Percentiles rank a stretch among this genome's conserved stretches.
phyloP scores from a whole-genome alignment of 768 basidiomycete species.

The Polyporus arcularius region DNA sequence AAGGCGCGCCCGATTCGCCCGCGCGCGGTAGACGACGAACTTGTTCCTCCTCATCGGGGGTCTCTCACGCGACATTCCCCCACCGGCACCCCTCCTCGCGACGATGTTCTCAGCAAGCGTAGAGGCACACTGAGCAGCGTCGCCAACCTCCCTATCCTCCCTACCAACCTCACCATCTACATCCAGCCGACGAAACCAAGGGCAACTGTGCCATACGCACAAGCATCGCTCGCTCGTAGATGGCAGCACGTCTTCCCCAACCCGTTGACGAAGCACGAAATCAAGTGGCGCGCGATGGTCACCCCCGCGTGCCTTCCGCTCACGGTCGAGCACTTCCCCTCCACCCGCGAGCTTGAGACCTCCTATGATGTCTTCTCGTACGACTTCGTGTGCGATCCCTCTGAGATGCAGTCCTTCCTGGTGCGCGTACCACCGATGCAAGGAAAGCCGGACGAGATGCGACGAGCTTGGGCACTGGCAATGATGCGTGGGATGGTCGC shows the following conservation, averaged over 20 bases:
- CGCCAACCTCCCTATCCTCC: conserved; percentile 45
- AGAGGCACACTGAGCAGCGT: conserved; percentile 46
- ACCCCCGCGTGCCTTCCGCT: conserved; percentile 88
- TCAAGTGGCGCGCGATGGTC: conserved; percentile 89
- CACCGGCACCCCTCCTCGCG: conserved; percentile 67
- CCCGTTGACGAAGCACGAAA: conserved; percentile 74
- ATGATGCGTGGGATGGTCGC: conserved; percentile 95
- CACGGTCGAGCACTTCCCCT: conserved; percentile 87
- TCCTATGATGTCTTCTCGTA: conserved; percentile 85
- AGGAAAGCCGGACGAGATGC: conserved; percentile 55
- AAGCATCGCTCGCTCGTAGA: conserved; percentile 76
- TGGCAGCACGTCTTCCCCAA: conserved; percentile 89
- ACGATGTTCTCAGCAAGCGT: conserved; percentile 57
- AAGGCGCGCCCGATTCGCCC: conserved; percentile 46
- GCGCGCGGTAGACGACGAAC: conserved; percentile 63
- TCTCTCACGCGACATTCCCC: conserved; percentile 62
- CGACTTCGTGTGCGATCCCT: conserved; percentile 82
- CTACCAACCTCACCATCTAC: conserved; percentile 49
- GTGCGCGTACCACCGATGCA: conserved; percentile 61
- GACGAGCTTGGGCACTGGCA: conserved; percentile 71
- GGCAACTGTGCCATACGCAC: conserved; percentile 56
- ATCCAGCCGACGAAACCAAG: conserved; percentile 72
- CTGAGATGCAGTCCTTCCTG: conserved; percentile 85
- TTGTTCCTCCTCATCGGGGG: conserved; percentile 43
- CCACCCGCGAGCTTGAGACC: conserved; percentile 68